Evolutionary conservation across 129 eudicot species (phyloP).

Genomic region (Flaveria ramosissima): DNA sequence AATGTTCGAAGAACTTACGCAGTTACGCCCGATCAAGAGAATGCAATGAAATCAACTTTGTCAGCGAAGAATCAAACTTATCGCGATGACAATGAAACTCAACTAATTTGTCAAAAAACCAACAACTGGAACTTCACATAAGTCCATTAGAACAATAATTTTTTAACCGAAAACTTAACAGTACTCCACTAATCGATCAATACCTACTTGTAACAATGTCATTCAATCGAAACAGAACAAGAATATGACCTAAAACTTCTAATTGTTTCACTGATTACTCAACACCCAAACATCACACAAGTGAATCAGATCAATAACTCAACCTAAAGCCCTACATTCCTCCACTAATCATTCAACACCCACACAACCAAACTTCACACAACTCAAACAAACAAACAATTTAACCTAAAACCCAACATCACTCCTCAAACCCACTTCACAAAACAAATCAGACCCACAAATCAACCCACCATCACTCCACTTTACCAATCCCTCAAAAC

Average conservation of each 20-base stretch:
- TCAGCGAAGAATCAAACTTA: slow-evolving; percentile 3
- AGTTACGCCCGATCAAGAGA: not conserved
- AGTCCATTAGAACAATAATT: not conserved
- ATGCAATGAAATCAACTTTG: slow-evolving; percentile 5
- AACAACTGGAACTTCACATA: not conserved
- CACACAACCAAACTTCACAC: not conserved
- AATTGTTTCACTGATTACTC: not conserved
- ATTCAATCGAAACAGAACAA: slow-evolving; percentile 1
- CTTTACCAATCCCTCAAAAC: not conserved
- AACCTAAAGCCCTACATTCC: not conserved
- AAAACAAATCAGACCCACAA: too few species aligned
- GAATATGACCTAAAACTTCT: slow-evolving; percentile 5
- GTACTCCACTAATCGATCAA: not conserved
- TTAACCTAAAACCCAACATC: not conserved
- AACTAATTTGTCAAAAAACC: not conserved
- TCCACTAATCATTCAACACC: too few species aligned
- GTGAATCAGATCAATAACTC: slow-evolving; percentile 2
- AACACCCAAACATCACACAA: not conserved
- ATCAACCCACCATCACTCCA: not conserved
- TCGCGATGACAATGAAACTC: too few species aligned
- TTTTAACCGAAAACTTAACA: not conserved
- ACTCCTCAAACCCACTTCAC: too few species aligned
- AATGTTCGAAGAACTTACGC: not conserved
- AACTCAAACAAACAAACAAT: too few species aligned
- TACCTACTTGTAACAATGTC: not conserved